Percentiles rank a stretch among this genome's conserved stretches.
Evolutionary conservation across 176 grass and related monocot genomes (phyloP).

Genomic region (Ensete glaucum): DNA sequence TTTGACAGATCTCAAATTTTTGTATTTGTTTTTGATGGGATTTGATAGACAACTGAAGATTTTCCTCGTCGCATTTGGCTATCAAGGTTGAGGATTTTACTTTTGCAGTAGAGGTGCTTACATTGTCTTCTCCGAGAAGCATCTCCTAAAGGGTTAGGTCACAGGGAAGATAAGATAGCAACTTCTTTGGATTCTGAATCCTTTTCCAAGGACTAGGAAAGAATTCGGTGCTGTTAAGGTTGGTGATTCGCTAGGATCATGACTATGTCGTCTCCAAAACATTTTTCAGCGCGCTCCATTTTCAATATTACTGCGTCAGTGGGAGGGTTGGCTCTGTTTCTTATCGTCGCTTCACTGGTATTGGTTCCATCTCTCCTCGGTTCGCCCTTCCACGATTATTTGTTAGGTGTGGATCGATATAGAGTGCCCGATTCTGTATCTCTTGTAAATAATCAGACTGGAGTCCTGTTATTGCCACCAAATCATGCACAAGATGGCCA

Average conservation of each 20-base stretch:
- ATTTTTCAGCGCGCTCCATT: conserved; percentile 26
- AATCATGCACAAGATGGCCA: conserved; percentile 9
- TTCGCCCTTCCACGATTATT: conserved; percentile 36
- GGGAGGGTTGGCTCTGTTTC: conserved; percentile 37
- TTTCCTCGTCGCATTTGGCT: background rate
- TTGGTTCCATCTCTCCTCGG: conserved; percentile 31
- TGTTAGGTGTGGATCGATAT: conserved; percentile 14
- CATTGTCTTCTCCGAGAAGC: background rate
- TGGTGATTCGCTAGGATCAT: conserved; percentile 1
- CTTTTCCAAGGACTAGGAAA: background rate
- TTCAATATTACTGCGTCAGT: conserved; percentile 35
- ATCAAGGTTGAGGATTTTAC: background rate
- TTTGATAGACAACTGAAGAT: background rate
- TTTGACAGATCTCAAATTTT: background rate
- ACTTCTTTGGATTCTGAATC: no score
- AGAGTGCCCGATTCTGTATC: conserved; percentile 3
- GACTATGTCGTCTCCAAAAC: conserved; percentile 27
- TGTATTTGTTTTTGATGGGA: background rate
- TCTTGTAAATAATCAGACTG: conserved; percentile 10
- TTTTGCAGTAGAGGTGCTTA: background rate
- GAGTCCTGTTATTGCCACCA: background rate
- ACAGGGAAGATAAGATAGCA: background rate
- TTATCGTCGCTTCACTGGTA: conserved; percentile 49
- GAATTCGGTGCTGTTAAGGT: background rate
- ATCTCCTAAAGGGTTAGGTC: background rate